Evolutionary conservation across 2,329 filamentous ascomycete genomes (phyloP).

Genomic region (Mariannaea elegans): DNA sequence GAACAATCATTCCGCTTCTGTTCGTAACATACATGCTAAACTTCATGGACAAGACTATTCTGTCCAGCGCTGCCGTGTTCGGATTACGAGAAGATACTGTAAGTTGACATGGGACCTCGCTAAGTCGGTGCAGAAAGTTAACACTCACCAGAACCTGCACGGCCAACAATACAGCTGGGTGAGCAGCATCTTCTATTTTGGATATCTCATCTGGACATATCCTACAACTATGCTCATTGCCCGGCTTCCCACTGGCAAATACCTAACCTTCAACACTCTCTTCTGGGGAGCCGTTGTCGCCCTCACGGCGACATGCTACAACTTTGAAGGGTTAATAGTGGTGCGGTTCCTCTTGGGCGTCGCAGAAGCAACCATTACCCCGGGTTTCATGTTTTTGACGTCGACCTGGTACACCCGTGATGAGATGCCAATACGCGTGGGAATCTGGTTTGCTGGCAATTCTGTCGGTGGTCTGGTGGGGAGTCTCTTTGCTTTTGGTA

Average conservation of each 20-base stretch:
- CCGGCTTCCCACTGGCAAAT: constrained; percentile 57
- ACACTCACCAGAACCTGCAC: constrained; percentile 31
- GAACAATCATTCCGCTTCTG: constrained; percentile 62
- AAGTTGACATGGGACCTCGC: not conserved
- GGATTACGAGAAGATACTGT: constrained; percentile 60
- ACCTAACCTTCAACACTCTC: constrained; percentile 56
- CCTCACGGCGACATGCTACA: constrained; percentile 55
- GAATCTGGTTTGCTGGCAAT: constrained; percentile 65
- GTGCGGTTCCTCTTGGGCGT: constrained; percentile 63
- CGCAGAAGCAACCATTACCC: constrained; percentile 63
- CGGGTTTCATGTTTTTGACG: constrained; percentile 64
- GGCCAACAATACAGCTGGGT: constrained; percentile 73
- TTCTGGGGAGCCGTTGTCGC: constrained; percentile 61
- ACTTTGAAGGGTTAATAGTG: constrained; percentile 59
- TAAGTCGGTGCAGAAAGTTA: not conserved
- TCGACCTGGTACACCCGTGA: constrained; percentile 66
- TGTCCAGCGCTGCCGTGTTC: constrained; percentile 65
- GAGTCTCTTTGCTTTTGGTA: constrained; percentile 62
- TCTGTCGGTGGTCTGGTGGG: constrained; percentile 57
- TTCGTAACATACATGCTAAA: constrained; percentile 67
- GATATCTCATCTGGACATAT: constrained; percentile 61
- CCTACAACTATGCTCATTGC: constrained; percentile 59
- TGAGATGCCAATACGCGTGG: constrained; percentile 62
- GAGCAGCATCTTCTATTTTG: constrained; percentile 50
- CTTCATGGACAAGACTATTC: constrained; percentile 69